Evolutionary conservation across 805 yeast species (phyloP).

Genomic region (Yarrowia divulgata): DNA sequence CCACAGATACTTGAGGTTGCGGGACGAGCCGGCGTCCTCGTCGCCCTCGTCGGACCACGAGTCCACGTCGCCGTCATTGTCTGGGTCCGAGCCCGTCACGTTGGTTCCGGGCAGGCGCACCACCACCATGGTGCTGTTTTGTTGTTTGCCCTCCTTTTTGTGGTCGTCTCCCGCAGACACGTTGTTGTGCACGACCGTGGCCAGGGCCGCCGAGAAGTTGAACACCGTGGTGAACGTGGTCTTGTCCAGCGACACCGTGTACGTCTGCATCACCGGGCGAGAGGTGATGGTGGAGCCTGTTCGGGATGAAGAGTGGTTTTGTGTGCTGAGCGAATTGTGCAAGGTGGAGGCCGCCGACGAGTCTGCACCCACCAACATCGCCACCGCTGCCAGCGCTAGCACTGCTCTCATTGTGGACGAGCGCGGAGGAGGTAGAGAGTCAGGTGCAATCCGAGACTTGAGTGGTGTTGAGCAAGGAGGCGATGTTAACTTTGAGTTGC

Average conservation of each 20-base stretch:
- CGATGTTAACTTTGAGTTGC: constrained; percentile 12
- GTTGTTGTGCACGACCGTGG: constrained; percentile 5
- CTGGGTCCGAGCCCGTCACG: constrained; percentile 27
- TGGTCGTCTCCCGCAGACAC: not conserved
- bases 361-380: constrained; percentile 4
- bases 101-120: constrained; percentile 29
- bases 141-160: constrained; percentile 17
- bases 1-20: constrained; percentile 39
- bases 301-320: not conserved
- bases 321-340: not conserved
- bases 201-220: constrained; percentile 19
- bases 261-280: constrained; percentile 13
- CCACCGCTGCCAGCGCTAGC: constrained; percentile 36
- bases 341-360: not conserved
- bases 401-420: constrained; percentile 33
- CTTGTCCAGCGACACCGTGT: constrained; percentile 32
- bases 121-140: constrained; percentile 3
- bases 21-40: constrained; percentile 3
- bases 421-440: not conserved
- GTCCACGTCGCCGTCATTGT: constrained; percentile 36
- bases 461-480: constrained; percentile 20
- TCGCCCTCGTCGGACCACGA: constrained; percentile 30
- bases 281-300: not conserved
- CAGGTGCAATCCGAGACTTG: not conserved
- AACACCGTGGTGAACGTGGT: constrained; percentile 36